Base-by-base conservation (phyloP, 257 asterid species). In the Forsythia suspensa region DNA sequence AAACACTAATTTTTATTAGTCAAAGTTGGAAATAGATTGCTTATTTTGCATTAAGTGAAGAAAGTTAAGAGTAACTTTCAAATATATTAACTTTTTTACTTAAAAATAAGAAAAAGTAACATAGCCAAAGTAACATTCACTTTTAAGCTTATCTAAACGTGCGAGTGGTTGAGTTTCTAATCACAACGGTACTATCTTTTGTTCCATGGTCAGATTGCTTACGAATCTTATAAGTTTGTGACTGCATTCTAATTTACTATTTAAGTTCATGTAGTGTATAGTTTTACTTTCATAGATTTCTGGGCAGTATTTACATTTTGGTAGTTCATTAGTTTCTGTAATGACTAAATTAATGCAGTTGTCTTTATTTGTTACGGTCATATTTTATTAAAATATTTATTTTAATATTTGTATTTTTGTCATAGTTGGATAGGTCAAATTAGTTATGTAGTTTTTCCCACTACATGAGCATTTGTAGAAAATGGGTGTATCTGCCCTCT, bases 91-190 rank as follows among this genome's bases (percentile, higher is more conserved):
- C 15, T 48, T 5, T 29, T 15, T 13, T 48, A 15, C 59, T 48
- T 6, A 4, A 48, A 48, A 48, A 48, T 48, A 48, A 3, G 1
- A 15, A 10, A 15, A 48, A 4, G 20, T 48, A 48, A 48, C 59
- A 1, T 13, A 13, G 59, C 20, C 8, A 48, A 13, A 15, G 59
- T 48, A 3, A 4, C 20, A 4, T 46, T 46, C 3, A 46, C 52
- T 46, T 46, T 12, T 46, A 46, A 11, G 5, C 52, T 46, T 46
- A 12, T 16, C 63, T 18, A 52, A 13, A 52, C 6, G 21, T 52
- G 8, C 57, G 57, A 44, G 51, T 10, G 4, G n/a, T 80, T 80
- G 74, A 78, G 55, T 66, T 74, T 71, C 39, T 71, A 63, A n/a
- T 59, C 15, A 38, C 20, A 71, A 38, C 10, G 59, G 12, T 37